These are phyloP conservation scores for Teratosphaeria gauchensis DNA, from an alignment of 2,329 filamentous ascomycete genomes.

Conservation along the genomic window DNA sequence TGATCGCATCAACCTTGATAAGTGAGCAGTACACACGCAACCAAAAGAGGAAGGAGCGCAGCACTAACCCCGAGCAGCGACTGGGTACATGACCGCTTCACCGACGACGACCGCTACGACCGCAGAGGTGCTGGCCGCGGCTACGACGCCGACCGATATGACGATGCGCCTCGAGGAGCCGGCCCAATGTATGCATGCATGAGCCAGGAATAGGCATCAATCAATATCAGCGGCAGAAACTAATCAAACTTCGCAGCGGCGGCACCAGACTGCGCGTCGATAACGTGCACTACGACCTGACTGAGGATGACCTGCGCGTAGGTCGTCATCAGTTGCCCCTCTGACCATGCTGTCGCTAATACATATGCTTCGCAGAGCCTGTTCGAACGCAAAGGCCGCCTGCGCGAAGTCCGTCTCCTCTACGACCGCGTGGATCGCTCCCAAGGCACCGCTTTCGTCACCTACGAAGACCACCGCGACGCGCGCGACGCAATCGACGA, in stretches of 20 bases:
- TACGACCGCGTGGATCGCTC: constrained; percentile 88
- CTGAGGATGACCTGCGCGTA: constrained; percentile 73
- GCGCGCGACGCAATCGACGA: constrained; percentile 66
- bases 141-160: not conserved
- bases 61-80: constrained; percentile 46
- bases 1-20: constrained; percentile 49
- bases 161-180: constrained; percentile 7
- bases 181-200: constrained; percentile 12
- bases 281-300: constrained; percentile 87
- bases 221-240: constrained; percentile 5
- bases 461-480: constrained; percentile 61
- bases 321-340: constrained; percentile 16
- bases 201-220: constrained; percentile 3
- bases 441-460: constrained; percentile 74
- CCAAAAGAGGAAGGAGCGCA: not conserved
- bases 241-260: constrained; percentile 5
- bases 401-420: constrained; percentile 58
- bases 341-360: constrained; percentile 2
- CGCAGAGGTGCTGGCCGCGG: not conserved
- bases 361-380: constrained; percentile 50
- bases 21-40: constrained; percentile 39
- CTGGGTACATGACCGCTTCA: constrained; percentile 63
- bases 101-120: constrained; percentile 5
- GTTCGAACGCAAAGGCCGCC: constrained; percentile 66
- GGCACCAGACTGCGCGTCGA: constrained; percentile 64